Base-by-base conservation (phyloP, 805 yeast species). In the Saturnispora halmiae region DNA sequence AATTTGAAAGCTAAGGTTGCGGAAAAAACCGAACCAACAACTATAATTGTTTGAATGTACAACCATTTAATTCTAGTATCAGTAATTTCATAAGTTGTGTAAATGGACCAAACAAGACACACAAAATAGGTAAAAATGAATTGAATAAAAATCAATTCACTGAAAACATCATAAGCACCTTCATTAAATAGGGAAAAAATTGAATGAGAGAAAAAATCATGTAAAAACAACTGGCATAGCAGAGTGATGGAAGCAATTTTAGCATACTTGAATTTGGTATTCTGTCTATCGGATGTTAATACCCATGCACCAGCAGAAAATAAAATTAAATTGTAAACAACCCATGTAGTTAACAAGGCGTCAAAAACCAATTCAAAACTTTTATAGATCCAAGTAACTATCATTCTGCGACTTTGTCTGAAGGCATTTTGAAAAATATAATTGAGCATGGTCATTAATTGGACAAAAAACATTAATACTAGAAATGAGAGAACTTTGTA, bases 281-380 rank as follows among this genome's bases (percentile, higher is more conserved):
- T 39, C n/a, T 41, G 36, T 15, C 18, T 21, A 8, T 44, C 43
- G 4, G 34, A 31, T 24, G 35, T 21, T 6, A 21, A 31, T 18
- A 46, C 34, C 47, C 50, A 44, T 6, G 46, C 46, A 11, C 66
- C 66, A 13, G 53, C 49, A 13, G 58, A 46, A 21, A 61, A 41
- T 31, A 61, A 31, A 48, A 61, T 42, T 10, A 58, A 37, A 40
- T 58, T 57, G 45, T 62, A 60, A 15, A 58, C 40, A 8, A 58
- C 32, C 66, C 66, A 62, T 11, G 51, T 49, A 7, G 55, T 46
- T 18, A 58, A 47, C 5, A 52, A 8, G 0, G 65, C 52, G 30
- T 52, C 51, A 13, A 46, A 41, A 0, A 49, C 16, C 22, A 60
- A 41, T 14, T 50, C 45, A 8, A 48, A 11, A 22, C 59, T 50